A percentile compares a stretch with the other conserved stretches of the same genome.
phyloP scores from a whole-genome alignment of 1,139 yeast genomes.

The Yamadazyma taylorii region DNA sequence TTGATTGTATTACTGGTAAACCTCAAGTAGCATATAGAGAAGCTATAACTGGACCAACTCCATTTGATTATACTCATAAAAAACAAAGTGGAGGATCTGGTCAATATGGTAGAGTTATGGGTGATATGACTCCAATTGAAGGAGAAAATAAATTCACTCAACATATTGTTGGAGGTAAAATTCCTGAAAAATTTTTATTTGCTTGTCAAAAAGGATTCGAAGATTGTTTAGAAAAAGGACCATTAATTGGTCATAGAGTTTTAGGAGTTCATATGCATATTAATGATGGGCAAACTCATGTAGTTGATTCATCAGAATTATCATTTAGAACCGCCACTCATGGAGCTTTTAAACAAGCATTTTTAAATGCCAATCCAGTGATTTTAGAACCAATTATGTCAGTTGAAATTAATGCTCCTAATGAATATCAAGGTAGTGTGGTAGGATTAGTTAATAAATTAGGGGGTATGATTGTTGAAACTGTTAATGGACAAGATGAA shows the following conservation, averaged over 20 bases:
- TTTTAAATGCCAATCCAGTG: slow-evolving; percentile 79
- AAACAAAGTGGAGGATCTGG: slow-evolving; percentile 99
- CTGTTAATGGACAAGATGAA: slow-evolving; percentile 93
- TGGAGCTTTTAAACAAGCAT: slow-evolving; percentile 91
- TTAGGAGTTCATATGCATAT: slow-evolving; percentile 91
- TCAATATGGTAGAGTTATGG: slow-evolving; percentile 96
- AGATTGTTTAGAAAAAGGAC: slow-evolving; percentile 95
- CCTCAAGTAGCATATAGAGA: slow-evolving; percentile 99
- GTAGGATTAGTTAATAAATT: slow-evolving; percentile 90
- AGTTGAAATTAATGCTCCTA: slow-evolving; percentile 90
- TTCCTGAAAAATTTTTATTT: slow-evolving; percentile 88
- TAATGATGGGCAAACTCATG: slow-evolving; percentile 96
- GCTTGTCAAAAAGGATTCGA: slow-evolving; percentile 97
- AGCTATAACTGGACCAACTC: slow-evolving; percentile 70
- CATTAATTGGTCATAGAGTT: slow-evolving; percentile 91
- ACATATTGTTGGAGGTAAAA: slow-evolving; percentile 94
- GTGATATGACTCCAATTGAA: slow-evolving; percentile 67
- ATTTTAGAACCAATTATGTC: slow-evolving; percentile 95
- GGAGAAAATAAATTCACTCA: slow-evolving; percentile 77
- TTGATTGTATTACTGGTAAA: slow-evolving; percentile 92
- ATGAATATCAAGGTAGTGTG: slow-evolving; percentile 92
- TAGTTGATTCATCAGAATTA: slow-evolving; percentile 95
- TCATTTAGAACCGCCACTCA: slow-evolving; percentile 92
- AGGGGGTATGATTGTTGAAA: slow-evolving; percentile 89
- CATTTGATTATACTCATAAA: slow-evolving; percentile 94